These are phyloP conservation scores for Pinus taeda DNA, from an alignment of 75 land plant genomes.

Conservation along the genomic window DNA sequence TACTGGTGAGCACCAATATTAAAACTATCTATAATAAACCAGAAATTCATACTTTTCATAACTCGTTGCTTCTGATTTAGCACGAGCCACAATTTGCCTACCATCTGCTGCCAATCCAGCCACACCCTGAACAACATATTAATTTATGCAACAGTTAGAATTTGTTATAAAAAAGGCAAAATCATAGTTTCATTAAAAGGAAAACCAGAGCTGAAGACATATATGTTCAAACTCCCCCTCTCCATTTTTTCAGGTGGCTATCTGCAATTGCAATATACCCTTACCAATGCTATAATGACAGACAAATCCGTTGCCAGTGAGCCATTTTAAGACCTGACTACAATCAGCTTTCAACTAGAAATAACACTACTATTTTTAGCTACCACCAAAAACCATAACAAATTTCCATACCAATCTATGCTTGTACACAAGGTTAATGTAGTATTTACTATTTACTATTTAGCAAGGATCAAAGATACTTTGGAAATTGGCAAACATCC, in stretches of 20 bases:
- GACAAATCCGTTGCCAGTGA: too few relatives aligned
- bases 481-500: too few relatives aligned
- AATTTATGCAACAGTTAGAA: neutral
- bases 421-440: too few relatives aligned
- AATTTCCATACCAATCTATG: too few relatives aligned
- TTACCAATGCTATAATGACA: neutral
- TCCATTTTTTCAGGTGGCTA: neutral
- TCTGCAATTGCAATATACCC: neutral
- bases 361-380: too few relatives aligned
- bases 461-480: too few relatives aligned
- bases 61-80: constrained; percentile 76
- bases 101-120: constrained; percentile 99
- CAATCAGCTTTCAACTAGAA: too few relatives aligned
- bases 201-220: neutral
- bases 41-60: constrained; percentile 45
- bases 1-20: neutral
- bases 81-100: constrained; percentile 93
- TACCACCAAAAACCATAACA: too few relatives aligned
- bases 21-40: neutral
- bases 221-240: neutral
- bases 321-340: too few relatives aligned
- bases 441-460: too few relatives aligned
- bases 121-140: constrained; percentile 58
- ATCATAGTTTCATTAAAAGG: neutral
- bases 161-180: neutral